Conservation (phyloP, 176 grass and related monocot species). For the Puya raimondii region DNA sequence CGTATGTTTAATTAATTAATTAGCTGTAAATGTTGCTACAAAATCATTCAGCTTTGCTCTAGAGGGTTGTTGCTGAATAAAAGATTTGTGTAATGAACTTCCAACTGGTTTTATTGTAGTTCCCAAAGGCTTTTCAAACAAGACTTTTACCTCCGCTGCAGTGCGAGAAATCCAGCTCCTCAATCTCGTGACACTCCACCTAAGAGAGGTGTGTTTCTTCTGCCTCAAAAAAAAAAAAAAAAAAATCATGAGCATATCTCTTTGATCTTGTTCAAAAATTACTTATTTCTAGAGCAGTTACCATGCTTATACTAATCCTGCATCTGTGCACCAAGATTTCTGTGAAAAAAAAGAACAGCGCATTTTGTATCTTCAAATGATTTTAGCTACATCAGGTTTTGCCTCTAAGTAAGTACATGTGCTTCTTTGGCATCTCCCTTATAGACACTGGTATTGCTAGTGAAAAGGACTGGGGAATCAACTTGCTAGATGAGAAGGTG, state of each 20-base stretch:
- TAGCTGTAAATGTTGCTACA: too few species aligned
- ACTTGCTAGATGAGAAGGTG: conserved; percentile 73
- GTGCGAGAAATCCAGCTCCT: conserved; percentile 52
- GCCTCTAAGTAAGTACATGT: conserved; percentile 38
- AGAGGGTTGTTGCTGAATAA: too few species aligned
- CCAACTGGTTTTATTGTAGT: conserved; percentile 31
- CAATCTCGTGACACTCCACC: conserved; percentile 92
- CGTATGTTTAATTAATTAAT: too few species aligned
- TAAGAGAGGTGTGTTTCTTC: conserved; percentile 68
- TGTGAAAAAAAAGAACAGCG: not conserved
- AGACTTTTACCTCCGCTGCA: conserved; percentile 63
- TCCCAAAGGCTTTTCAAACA: conserved; percentile 51
- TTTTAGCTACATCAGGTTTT: conserved; percentile 4
- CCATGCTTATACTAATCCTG: not conserved
- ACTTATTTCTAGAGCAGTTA: not conserved
- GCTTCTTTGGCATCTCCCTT: conserved; percentile 57
- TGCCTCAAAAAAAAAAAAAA: too few species aligned
- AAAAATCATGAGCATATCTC: too few species aligned
- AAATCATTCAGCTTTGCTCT: too few species aligned
- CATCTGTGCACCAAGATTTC: not conserved
- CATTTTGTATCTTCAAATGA: not conserved
- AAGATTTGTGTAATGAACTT: too few species aligned
- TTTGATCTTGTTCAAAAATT: too few species aligned
- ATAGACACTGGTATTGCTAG: conserved; percentile 99
- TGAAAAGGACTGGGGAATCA: conserved; percentile 99